Evolutionary conservation across 306 rosid genomes (phyloP).

Genomic region (Prunus padus): DNA sequence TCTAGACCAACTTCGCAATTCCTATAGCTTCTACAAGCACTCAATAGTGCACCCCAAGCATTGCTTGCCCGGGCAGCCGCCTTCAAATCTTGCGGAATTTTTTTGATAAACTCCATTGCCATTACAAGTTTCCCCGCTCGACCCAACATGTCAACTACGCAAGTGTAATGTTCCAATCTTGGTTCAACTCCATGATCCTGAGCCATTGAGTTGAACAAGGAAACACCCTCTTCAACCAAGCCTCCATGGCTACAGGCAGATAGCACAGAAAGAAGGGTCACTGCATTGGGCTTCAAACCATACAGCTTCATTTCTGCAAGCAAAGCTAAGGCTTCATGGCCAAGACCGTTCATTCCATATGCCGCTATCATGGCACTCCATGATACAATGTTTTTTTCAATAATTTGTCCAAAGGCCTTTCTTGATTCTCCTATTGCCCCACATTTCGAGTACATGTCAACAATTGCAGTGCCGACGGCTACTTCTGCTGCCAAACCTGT

Average conservation of each 20-base stretch:
- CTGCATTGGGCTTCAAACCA: slow-evolving; percentile 37
- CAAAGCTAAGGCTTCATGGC: slow-evolving; percentile 30
- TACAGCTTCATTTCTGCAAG: slow-evolving; percentile 32
- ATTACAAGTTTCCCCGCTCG: slow-evolving; percentile 40
- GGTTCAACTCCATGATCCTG: slow-evolving; percentile 33
- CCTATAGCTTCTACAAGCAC: slow-evolving; percentile 40
- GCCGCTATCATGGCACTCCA: slow-evolving; percentile 49
- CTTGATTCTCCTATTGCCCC: slow-evolving; percentile 43
- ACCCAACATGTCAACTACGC: slow-evolving; percentile 45
- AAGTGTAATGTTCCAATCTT: slow-evolving; percentile 40
- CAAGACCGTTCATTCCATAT: slow-evolving; percentile 42
- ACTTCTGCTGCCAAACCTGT: slow-evolving; percentile 32
- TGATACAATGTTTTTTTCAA: slow-evolving; percentile 29
- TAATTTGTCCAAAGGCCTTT: slow-evolving; percentile 36
- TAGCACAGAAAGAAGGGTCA: slow-evolving; percentile 37
- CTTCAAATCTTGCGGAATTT: slow-evolving; percentile 35
- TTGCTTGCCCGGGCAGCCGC: slow-evolving; percentile 21
- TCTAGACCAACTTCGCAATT: slow-evolving; percentile 24
- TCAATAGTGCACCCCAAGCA: slow-evolving; percentile 43
- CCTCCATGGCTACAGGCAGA: slow-evolving; percentile 53
- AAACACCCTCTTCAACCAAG: slow-evolving; percentile 39
- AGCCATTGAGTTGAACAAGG: slow-evolving; percentile 35
- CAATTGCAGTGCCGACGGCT: slow-evolving; percentile 37
- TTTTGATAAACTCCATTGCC: slow-evolving; percentile 42
- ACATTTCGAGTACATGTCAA: slow-evolving; percentile 52